Base-by-base conservation (phyloP, 441 rosid species). In the Jatropha multifida region DNA sequence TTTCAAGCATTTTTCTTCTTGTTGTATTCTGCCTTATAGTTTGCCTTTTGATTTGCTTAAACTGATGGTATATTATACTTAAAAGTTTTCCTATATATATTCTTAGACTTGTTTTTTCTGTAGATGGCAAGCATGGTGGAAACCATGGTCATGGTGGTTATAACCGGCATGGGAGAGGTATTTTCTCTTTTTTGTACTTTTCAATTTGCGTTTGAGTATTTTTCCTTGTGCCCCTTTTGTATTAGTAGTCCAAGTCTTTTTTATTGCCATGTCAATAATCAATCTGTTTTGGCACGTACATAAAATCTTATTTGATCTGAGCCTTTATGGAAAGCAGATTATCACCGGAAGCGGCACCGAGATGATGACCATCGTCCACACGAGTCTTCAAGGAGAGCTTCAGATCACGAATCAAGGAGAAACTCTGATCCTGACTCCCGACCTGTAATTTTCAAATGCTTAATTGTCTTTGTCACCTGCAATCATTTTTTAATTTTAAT, bases 41-140 rank as follows among this genome's bases (percentile, higher is more conserved):
- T 38, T 69, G 72, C 59, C 49, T 59, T 71, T 3, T 15, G 48
- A 37, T 58, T 73, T 32, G 1, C 6, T 11, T 2, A 46, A 20
- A 61, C 23, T 5, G 11, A 0, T 5, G 10, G 56, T 58, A n/a
- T 41, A 27, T 32, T 12, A 2, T 56, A 5, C 27, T 32, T 32
- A 49, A 18, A 10, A 27, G 3, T 44, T 15, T 59, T 9, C 26
- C 14, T 23, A 23, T 49, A n/a, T 55, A 72, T 46, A 8, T 41
- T 71, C 44, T 64, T 23, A 79, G 69, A 78, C 63, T 5, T 61
- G 74, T 51, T 61, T 42, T 62, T 82, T 32, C 68, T 80, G 75
- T 89, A 95, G 98, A 89, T 86, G 94, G 90, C 68, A 89, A 95
- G 76, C 97, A 88, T 38, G 91, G 92, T 80, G 92, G 93, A 51